A percentile compares a stretch with the other conserved stretches of the same genome.
Conservation (phyloP, 192 early-diverging fungal species). For the Coemansia sp. region DNA sequence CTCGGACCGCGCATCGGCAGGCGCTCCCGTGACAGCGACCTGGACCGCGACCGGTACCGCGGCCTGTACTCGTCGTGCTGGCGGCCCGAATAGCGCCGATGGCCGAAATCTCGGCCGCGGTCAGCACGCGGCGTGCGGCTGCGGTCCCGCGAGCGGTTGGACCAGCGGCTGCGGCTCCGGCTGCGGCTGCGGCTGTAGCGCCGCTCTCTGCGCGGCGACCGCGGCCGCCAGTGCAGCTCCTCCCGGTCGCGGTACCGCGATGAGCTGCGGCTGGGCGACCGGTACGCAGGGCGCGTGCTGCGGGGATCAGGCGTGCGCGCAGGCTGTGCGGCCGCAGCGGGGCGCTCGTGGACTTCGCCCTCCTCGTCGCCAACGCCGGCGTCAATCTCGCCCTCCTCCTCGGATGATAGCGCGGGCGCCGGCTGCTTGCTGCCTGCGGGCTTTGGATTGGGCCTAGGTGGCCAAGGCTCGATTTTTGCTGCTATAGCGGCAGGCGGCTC, state of each 20-base stretch:
- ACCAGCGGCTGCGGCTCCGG: conserved; percentile 6
- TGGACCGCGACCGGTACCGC: conserved; percentile 13
- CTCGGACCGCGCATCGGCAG: background rate
- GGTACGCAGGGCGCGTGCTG: background rate
- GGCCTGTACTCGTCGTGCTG: conserved; percentile 10
- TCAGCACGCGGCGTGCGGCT: conserved; percentile 5
- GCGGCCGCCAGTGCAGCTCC: background rate
- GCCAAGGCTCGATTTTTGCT: background rate
- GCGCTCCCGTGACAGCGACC: background rate
- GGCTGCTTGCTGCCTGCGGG: conserved; percentile 1
- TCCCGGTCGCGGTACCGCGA: background rate
- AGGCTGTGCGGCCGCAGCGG: background rate
- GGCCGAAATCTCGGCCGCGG: background rate
- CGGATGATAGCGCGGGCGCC: conserved; percentile 3
- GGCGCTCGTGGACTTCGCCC: conserved; percentile 15
- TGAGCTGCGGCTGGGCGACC: background rate
- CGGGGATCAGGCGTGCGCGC: background rate
- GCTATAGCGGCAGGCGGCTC: background rate
- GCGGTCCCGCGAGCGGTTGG: conserved; percentile 7
- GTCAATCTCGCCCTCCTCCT: conserved; percentile 45
- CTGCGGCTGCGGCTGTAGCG: background rate
- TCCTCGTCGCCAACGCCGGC: conserved; percentile 14
- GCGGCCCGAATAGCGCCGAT: conserved; percentile 1
- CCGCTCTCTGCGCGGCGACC: background rate
- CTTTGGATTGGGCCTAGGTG: background rate